These are phyloP conservation scores for Ophiostoma australiae DNA, from an alignment of 2,329 filamentous ascomycete genomes.

Conservation along the genomic window DNA sequence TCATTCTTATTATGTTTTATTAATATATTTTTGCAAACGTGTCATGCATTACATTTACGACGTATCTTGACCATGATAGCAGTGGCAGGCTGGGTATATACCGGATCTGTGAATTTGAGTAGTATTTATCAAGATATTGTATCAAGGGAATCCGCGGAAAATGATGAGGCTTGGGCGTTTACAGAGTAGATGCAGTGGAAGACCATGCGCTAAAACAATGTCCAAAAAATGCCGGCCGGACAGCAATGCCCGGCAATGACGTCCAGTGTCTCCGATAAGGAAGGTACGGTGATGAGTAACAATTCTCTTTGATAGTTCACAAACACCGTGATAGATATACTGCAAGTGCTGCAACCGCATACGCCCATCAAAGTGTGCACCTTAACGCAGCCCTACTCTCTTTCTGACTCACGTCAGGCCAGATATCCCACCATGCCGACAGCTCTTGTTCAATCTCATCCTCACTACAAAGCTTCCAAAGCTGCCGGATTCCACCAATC, in stretches of 20 bases:
- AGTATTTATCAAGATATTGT: no score
- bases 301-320: neutral
- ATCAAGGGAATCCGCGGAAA: neutral
- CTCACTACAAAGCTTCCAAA: constrained; percentile 29
- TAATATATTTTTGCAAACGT: no score
- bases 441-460: constrained; percentile 21
- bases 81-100: no score
- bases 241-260: neutral
- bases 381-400: neutral
- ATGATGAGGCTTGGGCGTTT: neutral
- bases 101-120: no score
- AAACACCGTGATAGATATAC: neutral
- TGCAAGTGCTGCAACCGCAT: neutral
- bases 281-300: neutral
- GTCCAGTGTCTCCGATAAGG: neutral
- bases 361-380: neutral
- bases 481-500: constrained; percentile 38
- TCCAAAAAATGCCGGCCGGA: constrained; percentile 4
- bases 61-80: no score
- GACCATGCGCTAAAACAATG: neutral
- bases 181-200: neutral
- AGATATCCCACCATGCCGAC: constrained; percentile 15
- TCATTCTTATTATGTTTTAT: neutral
- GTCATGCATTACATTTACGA: no score
- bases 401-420: no score